These are phyloP conservation scores for Oryza brachyantha DNA, from an alignment of 176 grass and related monocot species.

Conservation along the genomic window DNA sequence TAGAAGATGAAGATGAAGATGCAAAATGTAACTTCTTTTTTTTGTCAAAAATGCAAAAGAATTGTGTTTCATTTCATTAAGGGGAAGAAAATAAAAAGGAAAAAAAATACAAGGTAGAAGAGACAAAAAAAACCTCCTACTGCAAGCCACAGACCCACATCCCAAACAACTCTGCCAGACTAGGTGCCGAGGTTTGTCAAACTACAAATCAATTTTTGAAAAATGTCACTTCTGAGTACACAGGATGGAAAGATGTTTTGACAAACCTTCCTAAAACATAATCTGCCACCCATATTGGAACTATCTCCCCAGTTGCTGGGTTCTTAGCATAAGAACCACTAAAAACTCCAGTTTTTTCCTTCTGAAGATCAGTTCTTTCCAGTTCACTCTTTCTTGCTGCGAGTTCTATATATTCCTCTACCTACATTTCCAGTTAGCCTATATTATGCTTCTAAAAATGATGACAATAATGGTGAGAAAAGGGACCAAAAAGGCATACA, in stretches of 20 bases:
- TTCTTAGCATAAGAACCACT: conserved; percentile 96
- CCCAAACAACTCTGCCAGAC: too few species aligned
- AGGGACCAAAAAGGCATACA: conserved; percentile 46
- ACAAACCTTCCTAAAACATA: conserved; percentile 97
- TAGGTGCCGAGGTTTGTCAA: too few species aligned
- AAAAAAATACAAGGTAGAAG: too few species aligned
- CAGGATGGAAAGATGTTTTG: conserved; percentile 16
- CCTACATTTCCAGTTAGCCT: conserved; percentile 52
- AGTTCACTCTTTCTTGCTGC: conserved; percentile 88
- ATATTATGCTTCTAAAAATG: conserved; percentile 10
- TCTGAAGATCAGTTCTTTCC: conserved; percentile 98
- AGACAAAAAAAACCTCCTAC: too few species aligned
- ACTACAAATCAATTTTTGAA: too few species aligned
- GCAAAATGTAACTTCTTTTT: neutral
- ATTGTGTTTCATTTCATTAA: too few species aligned
- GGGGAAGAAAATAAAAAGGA: too few species aligned
- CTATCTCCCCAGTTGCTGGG: conserved; percentile 74
- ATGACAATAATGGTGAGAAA: conserved; percentile 21
- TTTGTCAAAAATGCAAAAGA: too few species aligned
- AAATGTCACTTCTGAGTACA: neutral
- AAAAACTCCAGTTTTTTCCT: conserved; percentile 96
- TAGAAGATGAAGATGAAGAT: conserved; percentile 16
- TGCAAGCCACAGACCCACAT: too few species aligned
- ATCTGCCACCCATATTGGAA: conserved; percentile 98
- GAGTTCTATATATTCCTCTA: conserved; percentile 71